A percentile compares a stretch with the other conserved stretches of the same genome.
Evolutionary conservation across 129 eudicot genomes (phyloP).

Genomic region (Deinandra increscens): DNA sequence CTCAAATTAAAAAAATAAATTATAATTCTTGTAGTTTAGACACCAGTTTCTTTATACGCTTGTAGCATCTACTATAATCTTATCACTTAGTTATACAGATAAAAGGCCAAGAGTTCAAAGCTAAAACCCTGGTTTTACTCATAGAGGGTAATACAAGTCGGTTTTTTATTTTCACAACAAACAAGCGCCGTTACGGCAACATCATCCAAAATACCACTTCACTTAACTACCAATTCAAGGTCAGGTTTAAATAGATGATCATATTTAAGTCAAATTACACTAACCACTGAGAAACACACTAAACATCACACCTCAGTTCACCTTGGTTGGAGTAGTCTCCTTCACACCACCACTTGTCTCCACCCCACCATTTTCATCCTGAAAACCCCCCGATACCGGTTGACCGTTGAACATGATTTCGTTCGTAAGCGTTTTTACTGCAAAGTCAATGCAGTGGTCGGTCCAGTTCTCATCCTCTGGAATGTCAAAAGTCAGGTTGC

Average conservation of each 20-base stretch:
- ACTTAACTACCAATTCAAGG: slow-evolving; percentile 13
- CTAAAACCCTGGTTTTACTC: slow-evolving; percentile 9
- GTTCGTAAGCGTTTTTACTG: slow-evolving; percentile 68
- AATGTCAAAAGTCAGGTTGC: slow-evolving; percentile 38
- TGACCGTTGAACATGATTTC: slow-evolving; percentile 47
- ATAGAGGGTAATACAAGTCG: slow-evolving; percentile 9
- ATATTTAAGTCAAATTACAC: slow-evolving; percentile 4
- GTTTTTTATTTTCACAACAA: slow-evolving; percentile 16
- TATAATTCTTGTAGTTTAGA: too few relatives aligned
- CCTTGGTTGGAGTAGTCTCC: slow-evolving; percentile 31
- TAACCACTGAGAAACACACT: slow-evolving; percentile 5
- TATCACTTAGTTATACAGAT: too few relatives aligned
- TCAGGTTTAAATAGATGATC: slow-evolving; percentile 4
- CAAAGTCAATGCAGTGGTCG: slow-evolving; percentile 79
- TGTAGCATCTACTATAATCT: too few relatives aligned
- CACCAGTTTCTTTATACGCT: too few relatives aligned
- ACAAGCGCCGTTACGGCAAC: not conserved
- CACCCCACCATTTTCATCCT: slow-evolving; percentile 27
- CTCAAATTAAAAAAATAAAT: too few relatives aligned
- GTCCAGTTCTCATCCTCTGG: slow-evolving; percentile 49
- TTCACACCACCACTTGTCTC: slow-evolving; percentile 25
- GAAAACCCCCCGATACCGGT: slow-evolving; percentile 26
- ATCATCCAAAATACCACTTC: slow-evolving; percentile 13
- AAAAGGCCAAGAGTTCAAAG: too few relatives aligned
- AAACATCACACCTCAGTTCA: slow-evolving; percentile 17